Evolutionary conservation across 164 flowering plant genomes (phyloP).

Genomic region (Tinospora cordifolia): DNA sequence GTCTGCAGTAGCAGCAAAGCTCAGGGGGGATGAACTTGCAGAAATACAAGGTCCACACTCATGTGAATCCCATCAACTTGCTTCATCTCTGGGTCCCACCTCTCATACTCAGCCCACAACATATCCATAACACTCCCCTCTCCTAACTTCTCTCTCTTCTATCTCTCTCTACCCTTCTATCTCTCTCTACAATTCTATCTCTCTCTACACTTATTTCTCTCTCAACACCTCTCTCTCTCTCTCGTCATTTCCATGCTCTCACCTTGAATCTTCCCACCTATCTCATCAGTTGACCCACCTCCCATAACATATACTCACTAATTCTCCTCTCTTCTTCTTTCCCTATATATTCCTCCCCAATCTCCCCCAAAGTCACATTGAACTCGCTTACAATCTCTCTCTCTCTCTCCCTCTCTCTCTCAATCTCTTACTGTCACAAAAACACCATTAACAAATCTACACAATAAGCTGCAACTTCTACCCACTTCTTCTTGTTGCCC

Average conservation of each 20-base stretch:
- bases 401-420: background rate
- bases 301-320: background rate
- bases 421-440: background rate
- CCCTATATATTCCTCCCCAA: slow-evolving; percentile 12
- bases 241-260: slow-evolving; percentile 11
- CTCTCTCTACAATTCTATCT: too few species aligned
- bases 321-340: background rate
- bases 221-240: too few species aligned
- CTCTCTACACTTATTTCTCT: too few species aligned
- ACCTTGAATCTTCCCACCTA: slow-evolving; percentile 53
- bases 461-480: too few species aligned
- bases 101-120: slow-evolving; percentile 51
- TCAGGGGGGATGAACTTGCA: slow-evolving; percentile 71
- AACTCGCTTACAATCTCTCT: background rate
- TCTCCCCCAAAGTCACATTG: slow-evolving; percentile 1
- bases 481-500: too few species aligned
- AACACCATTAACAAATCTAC: too few species aligned
- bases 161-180: too few species aligned
- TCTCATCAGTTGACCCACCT: slow-evolving; percentile 36
- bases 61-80: slow-evolving; percentile 79
- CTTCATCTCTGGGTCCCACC: slow-evolving; percentile 27
- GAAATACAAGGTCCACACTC: slow-evolving; percentile 43
- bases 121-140: slow-evolving; percentile 14
- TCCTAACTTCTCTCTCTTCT: background rate
- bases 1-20: slow-evolving; percentile 35